Conservation (phyloP, 257 asterid species). For the Scutellaria barbata region DNA sequence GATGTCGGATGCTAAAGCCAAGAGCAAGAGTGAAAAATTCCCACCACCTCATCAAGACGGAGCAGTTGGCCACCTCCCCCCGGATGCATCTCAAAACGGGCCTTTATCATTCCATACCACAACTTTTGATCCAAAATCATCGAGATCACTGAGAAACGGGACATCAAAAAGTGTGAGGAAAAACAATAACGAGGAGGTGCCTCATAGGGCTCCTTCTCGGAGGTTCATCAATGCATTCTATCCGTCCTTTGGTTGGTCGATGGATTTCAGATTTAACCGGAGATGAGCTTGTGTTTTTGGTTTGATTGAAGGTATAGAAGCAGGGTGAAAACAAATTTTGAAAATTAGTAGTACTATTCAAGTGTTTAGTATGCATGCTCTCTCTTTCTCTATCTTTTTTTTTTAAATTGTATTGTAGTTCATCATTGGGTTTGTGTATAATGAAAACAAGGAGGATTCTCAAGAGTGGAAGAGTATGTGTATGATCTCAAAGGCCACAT, state of each 20-base stretch:
- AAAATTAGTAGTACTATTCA: conserved; percentile 24
- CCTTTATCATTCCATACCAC: conserved; percentile 55
- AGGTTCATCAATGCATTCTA: conserved; percentile 57
- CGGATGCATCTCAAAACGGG: conserved; percentile 47
- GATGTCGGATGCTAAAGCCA: conserved; percentile 58
- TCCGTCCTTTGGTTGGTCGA: conserved; percentile 63
- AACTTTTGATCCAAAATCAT: conserved; percentile 51
- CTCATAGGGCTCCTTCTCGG: conserved; percentile 55
- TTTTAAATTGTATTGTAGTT: neutral
- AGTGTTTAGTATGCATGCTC: conserved; percentile 8
- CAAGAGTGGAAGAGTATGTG: neutral
- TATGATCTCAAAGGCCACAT: conserved; percentile 23
- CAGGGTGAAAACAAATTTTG: conserved; percentile 18
- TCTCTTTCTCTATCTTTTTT: neutral
- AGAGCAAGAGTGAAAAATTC: conserved; percentile 84
- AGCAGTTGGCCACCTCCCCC: conserved; percentile 56
- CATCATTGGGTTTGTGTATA: conserved; percentile 33
- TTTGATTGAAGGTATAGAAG: conserved; percentile 36
- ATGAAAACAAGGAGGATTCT: conserved; percentile 8
- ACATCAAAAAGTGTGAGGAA: conserved; percentile 46
- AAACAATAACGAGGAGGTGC: conserved; percentile 53
- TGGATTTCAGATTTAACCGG: conserved; percentile 65
- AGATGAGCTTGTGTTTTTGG: conserved; percentile 44
- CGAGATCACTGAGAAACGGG: conserved; percentile 42
- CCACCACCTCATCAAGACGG: conserved; percentile 97